phyloP scores from a whole-genome alignment of 805 yeast species.

The Lipomyces yamanashiensis region DNA sequence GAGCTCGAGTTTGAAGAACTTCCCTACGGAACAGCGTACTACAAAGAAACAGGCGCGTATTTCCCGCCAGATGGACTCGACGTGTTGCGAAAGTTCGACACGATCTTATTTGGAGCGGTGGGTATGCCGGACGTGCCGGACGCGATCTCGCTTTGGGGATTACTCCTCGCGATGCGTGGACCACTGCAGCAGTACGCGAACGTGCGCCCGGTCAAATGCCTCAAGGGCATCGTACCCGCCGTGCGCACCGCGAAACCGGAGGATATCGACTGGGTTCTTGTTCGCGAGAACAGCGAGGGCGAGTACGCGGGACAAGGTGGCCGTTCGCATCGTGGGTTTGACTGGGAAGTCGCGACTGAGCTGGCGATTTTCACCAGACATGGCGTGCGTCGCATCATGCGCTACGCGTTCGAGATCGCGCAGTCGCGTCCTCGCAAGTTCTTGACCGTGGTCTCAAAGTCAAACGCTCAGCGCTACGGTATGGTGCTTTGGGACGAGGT shows the following conservation, averaged over 20 bases:
- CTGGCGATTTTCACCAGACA: slow-evolving; percentile 36
- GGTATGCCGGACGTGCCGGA: slow-evolving; percentile 37
- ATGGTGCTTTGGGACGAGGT: slow-evolving; percentile 38
- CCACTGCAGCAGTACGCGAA: slow-evolving; percentile 35
- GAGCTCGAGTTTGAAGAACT: slow-evolving; percentile 17
- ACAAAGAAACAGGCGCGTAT: slow-evolving; percentile 27
- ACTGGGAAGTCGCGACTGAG: slow-evolving; percentile 37
- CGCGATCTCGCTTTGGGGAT: slow-evolving; percentile 35
- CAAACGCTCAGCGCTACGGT: slow-evolving; percentile 34
- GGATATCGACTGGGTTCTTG: slow-evolving; percentile 30
- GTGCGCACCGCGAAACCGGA: slow-evolving; percentile 12
- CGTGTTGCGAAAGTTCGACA: slow-evolving; percentile 26
- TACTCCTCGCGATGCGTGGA: slow-evolving; percentile 28
- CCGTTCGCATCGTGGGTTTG: slow-evolving; percentile 34
- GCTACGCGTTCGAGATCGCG: slow-evolving; percentile 34
- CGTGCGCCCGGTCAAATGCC: slow-evolving; percentile 32
- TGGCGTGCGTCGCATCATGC: slow-evolving; percentile 33
- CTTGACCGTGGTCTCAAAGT: slow-evolving; percentile 35
- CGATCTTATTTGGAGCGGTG: slow-evolving; percentile 35
- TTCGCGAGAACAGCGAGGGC: slow-evolving; percentile 36
- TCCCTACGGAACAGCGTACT: slow-evolving; percentile 35
- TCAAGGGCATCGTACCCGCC: slow-evolving; percentile 24
- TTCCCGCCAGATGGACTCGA: slow-evolving; percentile 33
- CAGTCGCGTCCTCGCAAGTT: slow-evolving; percentile 27
- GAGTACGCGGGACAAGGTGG: slow-evolving; percentile 39